Base-by-base conservation (phyloP, 768 basidiomycete genomes). In the Tylopilus plumbeoviolaceoides region DNA sequence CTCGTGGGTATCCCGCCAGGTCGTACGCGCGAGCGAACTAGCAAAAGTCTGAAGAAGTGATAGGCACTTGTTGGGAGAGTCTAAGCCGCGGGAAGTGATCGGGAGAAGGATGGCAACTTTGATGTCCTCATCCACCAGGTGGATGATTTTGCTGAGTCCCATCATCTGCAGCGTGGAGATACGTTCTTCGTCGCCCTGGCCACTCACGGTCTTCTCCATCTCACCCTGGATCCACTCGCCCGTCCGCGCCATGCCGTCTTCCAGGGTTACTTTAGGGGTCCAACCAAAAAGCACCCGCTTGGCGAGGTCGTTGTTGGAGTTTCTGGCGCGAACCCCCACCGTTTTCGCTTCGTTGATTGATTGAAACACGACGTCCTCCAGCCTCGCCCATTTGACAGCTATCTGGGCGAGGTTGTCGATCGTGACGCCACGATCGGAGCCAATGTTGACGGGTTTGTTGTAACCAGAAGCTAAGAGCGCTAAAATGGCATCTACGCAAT, bases 51-150 rank as follows among this genome's bases (percentile, higher is more conserved):
- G 23, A 6, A 84, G 74, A 33, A 75, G 69, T 4, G 61, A 55
- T 7, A 82, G 65, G 51, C 81, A 82, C 35, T 70, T 60, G 1
- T 56, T 51, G 0, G 73, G 73, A 5, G 63, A 54, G 2, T 53
- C 28, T 0, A 63, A 62, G 5, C 78, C 76, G 1, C 77, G 72
- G 8, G 82, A 83, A 1, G 82, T 83, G 58, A 84, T 73, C 2
- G 83, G 83, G 8, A 84, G 74, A 3, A 84, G 70, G 39, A 83
- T 70, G 2, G 77, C 83, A 57, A 82, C 80, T 7, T 64, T 72
- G 47, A 72, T 66, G 2, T 62, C 63, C 21, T 66, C 62, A 0
- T 62, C 51, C 7, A 62, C 56, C 8, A 83, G 66, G 42, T 73
- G 50, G 25, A 81, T 53, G 9, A 80, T 43, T 41, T 70, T 54